These are phyloP conservation scores for Xylariaceae sp. DNA, from an alignment of 2,329 filamentous ascomycete genomes.

Conservation along the genomic window DNA sequence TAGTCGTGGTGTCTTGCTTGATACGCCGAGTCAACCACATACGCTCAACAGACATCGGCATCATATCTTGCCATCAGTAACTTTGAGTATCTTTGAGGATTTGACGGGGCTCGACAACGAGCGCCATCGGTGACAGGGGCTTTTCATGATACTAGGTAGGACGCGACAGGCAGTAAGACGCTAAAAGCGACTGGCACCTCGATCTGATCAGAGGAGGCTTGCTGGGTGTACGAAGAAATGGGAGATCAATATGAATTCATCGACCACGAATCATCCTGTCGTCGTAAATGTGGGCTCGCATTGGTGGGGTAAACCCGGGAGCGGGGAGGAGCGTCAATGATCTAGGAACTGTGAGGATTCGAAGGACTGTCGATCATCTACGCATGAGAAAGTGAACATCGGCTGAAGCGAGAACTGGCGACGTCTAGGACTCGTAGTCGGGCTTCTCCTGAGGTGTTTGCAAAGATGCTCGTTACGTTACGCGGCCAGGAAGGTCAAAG, in stretches of 20 bases:
- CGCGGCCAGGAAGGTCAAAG: not conserved
- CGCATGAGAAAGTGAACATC: slow-evolving; percentile 1
- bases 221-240: slow-evolving; percentile 1
- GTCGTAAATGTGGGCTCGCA: slow-evolving; percentile 8
- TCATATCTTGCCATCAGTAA: slow-evolving; percentile 9
- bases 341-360: not conserved
- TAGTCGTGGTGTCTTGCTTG: slow-evolving; percentile 7
- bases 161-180: not conserved
- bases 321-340: not conserved
- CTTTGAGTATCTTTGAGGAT: not conserved
- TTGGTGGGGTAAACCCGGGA: slow-evolving; percentile 3
- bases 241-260: not conserved
- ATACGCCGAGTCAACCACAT: slow-evolving; percentile 4
- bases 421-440: not conserved
- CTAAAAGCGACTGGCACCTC: slow-evolving; percentile 1
- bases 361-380: slow-evolving; percentile 5
- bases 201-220: slow-evolving; percentile 1
- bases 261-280: not conserved
- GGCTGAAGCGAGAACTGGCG: not conserved
- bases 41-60: slow-evolving; percentile 7
- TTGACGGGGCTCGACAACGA: not conserved
- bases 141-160: slow-evolving; percentile 5
- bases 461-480: slow-evolving; percentile 3
- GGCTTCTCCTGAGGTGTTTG: not conserved
- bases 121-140: not conserved